phyloP scores from a whole-genome alignment of 495 filamentous ascomycete genomes.

The Aspergillus egyptiacus region DNA sequence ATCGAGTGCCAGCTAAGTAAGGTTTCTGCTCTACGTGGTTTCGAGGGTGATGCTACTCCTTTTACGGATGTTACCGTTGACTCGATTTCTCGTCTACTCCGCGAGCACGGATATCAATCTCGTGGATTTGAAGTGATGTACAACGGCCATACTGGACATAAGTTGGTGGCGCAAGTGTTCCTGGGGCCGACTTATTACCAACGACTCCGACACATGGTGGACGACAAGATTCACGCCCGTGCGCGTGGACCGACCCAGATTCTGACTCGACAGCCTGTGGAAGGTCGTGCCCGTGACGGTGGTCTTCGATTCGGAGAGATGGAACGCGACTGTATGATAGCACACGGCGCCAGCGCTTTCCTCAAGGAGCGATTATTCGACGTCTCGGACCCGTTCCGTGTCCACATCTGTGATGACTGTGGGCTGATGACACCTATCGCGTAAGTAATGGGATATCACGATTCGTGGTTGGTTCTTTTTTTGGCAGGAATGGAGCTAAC shows the following conservation, averaged over 20 bases:
- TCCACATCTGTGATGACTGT: constrained; percentile 98
- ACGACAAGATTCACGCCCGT: constrained; percentile 98
- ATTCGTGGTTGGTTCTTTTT: constrained; percentile 2
- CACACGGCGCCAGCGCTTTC: constrained; percentile 93
- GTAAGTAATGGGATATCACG: constrained; percentile 57
- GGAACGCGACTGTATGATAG: constrained; percentile 99
- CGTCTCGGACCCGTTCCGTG: constrained; percentile 95
- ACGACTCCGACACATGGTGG: constrained; percentile 97
- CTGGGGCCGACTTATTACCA: constrained; percentile 98
- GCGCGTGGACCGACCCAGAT: constrained; percentile 95
- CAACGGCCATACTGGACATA: constrained; percentile 92
- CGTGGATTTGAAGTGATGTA: constrained; percentile 99
- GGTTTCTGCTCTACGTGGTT: constrained; percentile 80
- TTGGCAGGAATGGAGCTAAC: constrained; percentile 14
- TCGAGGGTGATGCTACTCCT: constrained; percentile 94
- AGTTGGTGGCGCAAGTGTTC: constrained; percentile 91
- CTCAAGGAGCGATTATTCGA: constrained; percentile 96
- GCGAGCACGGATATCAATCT: constrained; percentile 88
- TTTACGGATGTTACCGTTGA: constrained; percentile 98
- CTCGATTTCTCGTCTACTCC: constrained; percentile 82
- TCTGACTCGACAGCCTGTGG: constrained; percentile 94
- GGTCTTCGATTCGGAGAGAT: constrained; percentile 99
- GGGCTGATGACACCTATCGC: constrained; percentile 98
- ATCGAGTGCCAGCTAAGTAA: constrained; percentile 98
- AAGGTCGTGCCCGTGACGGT: constrained; percentile 95